Percentiles rank a stretch among this genome's conserved stretches.
Evolutionary conservation across 192 early-diverging fungal genomes (phyloP).

Genomic region (Coemansia sp.): DNA sequence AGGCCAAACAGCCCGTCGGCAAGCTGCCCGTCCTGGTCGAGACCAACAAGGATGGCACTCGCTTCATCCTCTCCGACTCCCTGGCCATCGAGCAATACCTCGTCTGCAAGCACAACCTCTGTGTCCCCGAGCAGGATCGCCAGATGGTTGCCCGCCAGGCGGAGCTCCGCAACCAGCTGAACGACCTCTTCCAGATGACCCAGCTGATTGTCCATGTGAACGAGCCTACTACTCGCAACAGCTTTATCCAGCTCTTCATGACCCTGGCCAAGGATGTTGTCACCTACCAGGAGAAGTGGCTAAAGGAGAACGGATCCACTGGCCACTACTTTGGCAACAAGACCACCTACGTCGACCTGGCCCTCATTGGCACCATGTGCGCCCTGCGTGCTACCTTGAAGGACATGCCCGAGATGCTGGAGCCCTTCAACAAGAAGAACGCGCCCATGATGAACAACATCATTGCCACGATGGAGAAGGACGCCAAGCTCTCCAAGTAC

Average conservation of each 20-base stretch:
- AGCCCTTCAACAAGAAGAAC: constrained; percentile 15
- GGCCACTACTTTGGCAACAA: constrained; percentile 56
- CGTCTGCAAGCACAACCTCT: constrained; percentile 34
- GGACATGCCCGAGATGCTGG: neutral
- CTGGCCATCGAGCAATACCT: constrained; percentile 55
- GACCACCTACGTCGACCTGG: constrained; percentile 43
- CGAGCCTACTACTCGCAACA: neutral
- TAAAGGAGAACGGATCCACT: constrained; percentile 55
- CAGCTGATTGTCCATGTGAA: neutral
- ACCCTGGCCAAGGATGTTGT: constrained; percentile 13
- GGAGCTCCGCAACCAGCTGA: constrained; percentile 20
- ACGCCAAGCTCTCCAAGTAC: neutral
- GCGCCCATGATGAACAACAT: constrained; percentile 15
- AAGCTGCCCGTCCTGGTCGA: constrained; percentile 55
- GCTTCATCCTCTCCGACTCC: constrained; percentile 42
- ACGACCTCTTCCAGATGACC: constrained; percentile 5
- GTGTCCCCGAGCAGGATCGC: constrained; percentile 9
- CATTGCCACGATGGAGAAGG: constrained; percentile 1
- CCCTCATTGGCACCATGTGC: neutral
- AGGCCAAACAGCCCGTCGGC: constrained; percentile 48
- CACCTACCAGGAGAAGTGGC: constrained; percentile 40
- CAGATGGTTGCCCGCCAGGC: constrained; percentile 29
- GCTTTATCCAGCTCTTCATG: constrained; percentile 10
- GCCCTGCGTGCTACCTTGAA: neutral
- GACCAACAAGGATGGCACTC: constrained; percentile 17